Percentiles rank a stretch among this genome's conserved stretches.
phyloP scores from a whole-genome alignment of 345 rosid genomes.

The Dipteronia dyeriana region DNA sequence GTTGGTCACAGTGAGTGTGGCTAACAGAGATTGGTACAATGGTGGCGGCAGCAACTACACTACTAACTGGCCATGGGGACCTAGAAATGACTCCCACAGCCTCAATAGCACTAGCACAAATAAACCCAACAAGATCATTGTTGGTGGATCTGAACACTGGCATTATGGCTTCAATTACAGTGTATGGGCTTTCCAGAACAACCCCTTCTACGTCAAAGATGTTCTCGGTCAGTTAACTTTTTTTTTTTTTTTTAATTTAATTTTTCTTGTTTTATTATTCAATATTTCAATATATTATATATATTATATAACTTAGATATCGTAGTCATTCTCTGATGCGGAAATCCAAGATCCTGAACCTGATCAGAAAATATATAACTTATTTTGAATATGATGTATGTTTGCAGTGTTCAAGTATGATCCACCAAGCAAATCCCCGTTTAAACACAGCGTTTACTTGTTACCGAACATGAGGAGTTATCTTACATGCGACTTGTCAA shows the following conservation, averaged over 20 bases:
- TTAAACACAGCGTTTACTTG: conserved; percentile 66
- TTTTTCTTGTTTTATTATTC: no score
- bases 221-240: conserved; percentile 47
- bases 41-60: conserved; percentile 22
- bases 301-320: no score
- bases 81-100: conserved; percentile 15
- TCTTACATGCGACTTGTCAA: conserved; percentile 47
- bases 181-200: conserved; percentile 57
- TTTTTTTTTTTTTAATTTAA: no score
- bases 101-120: conserved; percentile 23
- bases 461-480: conserved; percentile 51
- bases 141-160: conserved; percentile 79
- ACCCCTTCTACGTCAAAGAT: conserved; percentile 65
- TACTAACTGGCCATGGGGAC: conserved; percentile 22
- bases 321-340: no score
- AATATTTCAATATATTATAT: no score
- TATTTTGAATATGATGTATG: background rate
- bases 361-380: no score
- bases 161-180: conserved; percentile 59
- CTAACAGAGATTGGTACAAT: conserved; percentile 31
- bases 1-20: conserved; percentile 24
- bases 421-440: conserved; percentile 48
- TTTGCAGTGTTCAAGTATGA: conserved; percentile 72
- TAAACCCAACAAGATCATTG: conserved; percentile 44
- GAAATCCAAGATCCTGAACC: no score